phyloP scores from a whole-genome alignment of 495 filamentous ascomycete species.

The Melanomma pulvis-pyrius region DNA sequence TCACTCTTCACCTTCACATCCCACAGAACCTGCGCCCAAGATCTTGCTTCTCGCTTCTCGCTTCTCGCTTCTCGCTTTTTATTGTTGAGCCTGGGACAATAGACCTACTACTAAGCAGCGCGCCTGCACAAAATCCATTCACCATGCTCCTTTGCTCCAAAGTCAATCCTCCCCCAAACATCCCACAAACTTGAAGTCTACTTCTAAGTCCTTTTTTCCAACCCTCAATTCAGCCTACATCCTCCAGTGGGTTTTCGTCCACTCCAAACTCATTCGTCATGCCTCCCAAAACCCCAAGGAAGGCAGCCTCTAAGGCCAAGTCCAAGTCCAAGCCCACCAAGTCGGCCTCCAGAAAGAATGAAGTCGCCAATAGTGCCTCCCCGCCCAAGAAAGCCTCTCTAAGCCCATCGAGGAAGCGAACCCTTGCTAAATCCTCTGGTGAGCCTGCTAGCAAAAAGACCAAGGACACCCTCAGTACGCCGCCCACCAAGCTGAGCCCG shows the following conservation, averaged over 20 bases:
- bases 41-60: not conserved
- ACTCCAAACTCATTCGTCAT: not conserved
- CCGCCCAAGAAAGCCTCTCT: not conserved
- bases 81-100: conserved; percentile 1
- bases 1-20: conserved; percentile 2
- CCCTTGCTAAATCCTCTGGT: not conserved
- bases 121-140: not conserved
- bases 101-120: not conserved
- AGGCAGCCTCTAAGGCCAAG: not conserved
- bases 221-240: not conserved
- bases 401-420: not conserved
- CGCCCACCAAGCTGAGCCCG: not conserved
- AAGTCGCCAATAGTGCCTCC: not conserved
- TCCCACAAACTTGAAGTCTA: not conserved
- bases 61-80: not conserved
- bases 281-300: not conserved
- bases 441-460: not conserved
- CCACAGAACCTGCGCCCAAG: not conserved
- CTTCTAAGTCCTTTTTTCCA: not conserved
- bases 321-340: no score
- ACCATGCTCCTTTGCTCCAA: conserved; percentile 4
- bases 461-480: not conserved
- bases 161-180: not conserved
- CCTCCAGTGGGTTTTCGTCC: not conserved
- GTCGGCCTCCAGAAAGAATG: not conserved